phyloP scores from a whole-genome alignment of 2,329 filamentous ascomycete genomes.

The Clonostachys chloroleuca region DNA sequence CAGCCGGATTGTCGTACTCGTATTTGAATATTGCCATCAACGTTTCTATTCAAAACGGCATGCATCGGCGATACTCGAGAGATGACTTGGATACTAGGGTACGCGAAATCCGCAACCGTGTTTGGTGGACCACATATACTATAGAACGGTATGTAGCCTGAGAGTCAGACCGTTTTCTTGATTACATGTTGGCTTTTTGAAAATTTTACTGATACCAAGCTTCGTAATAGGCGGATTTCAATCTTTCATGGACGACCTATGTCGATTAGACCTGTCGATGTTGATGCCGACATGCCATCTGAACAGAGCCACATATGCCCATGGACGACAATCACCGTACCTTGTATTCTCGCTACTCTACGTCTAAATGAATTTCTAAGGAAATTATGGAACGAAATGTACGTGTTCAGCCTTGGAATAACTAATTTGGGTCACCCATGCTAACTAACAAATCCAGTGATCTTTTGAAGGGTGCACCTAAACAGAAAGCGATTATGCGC shows the following conservation, averaged over 20 bases:
- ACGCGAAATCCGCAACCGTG: constrained; percentile 48
- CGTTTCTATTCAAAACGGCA: constrained; percentile 55
- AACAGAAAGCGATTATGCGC: constrained; percentile 17
- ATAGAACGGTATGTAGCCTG: constrained; percentile 30
- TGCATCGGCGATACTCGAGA: constrained; percentile 47
- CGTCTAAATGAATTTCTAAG: constrained; percentile 26
- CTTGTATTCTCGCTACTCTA: constrained; percentile 38
- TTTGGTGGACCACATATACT: constrained; percentile 54
- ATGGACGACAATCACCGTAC: constrained; percentile 32
- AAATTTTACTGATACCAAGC: background rate
- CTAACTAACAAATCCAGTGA: constrained; percentile 11
- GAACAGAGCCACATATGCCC: constrained; percentile 37
- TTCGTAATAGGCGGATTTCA: constrained; percentile 37
- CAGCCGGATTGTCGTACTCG: constrained; percentile 50
- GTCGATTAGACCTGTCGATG: constrained; percentile 45
- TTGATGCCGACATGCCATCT: constrained; percentile 47
- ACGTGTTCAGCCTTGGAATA: constrained; percentile 1
- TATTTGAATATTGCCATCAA: constrained; percentile 52
- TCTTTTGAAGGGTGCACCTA: constrained; percentile 24
- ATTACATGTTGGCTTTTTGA: constrained; percentile 4
- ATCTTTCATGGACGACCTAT: constrained; percentile 51
- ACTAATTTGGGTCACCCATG: background rate
- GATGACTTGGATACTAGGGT: constrained; percentile 39
- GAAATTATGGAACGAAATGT: constrained; percentile 31
- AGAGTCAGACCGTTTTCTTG: constrained; percentile 21